Evolutionary conservation across 805 yeast species (phyloP).

Genomic region (Ogataea methylovora): DNA sequence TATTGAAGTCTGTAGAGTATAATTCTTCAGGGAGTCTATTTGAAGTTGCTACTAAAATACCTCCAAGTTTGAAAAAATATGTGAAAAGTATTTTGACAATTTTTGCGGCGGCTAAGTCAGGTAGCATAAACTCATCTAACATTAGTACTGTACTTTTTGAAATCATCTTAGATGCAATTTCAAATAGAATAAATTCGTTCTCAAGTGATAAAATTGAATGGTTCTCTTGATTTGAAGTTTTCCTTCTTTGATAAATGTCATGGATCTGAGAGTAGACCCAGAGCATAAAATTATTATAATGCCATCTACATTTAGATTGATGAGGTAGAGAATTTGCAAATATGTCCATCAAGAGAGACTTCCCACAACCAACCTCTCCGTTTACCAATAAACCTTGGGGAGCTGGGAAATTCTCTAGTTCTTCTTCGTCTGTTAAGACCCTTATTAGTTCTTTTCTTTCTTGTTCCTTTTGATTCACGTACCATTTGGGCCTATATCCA

Average conservation of each 20-base stretch:
- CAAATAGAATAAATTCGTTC: slow-evolving; percentile 58
- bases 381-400: slow-evolving; percentile 60
- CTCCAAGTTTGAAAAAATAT: slow-evolving; percentile 65
- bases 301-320: slow-evolving; percentile 60
- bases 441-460: slow-evolving; percentile 33
- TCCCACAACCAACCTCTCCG: slow-evolving; percentile 71
- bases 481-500: slow-evolving; percentile 25
- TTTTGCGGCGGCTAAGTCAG: slow-evolving; percentile 69
- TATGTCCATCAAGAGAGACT: slow-evolving; percentile 66
- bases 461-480: slow-evolving; percentile 1
- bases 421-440: slow-evolving; percentile 55
- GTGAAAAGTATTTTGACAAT: slow-evolving; percentile 58
- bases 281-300: slow-evolving; percentile 60
- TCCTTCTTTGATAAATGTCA: slow-evolving; percentile 38
- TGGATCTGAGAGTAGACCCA: slow-evolving; percentile 64
- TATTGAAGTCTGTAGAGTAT: slow-evolving; percentile 58
- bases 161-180: slow-evolving; percentile 60
- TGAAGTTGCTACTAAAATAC: slow-evolving; percentile 68
- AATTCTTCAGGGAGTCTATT: slow-evolving; percentile 67
- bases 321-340: slow-evolving; percentile 62
- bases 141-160: slow-evolving; percentile 48
- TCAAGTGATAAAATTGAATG: slow-evolving; percentile 33
- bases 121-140: slow-evolving; percentile 71
- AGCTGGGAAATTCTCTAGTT: slow-evolving; percentile 44
- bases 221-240: slow-evolving; percentile 21